Evolutionary conservation across 2,329 filamentous ascomycete genomes (phyloP).

Genomic region (Aspergillus sergii): DNA sequence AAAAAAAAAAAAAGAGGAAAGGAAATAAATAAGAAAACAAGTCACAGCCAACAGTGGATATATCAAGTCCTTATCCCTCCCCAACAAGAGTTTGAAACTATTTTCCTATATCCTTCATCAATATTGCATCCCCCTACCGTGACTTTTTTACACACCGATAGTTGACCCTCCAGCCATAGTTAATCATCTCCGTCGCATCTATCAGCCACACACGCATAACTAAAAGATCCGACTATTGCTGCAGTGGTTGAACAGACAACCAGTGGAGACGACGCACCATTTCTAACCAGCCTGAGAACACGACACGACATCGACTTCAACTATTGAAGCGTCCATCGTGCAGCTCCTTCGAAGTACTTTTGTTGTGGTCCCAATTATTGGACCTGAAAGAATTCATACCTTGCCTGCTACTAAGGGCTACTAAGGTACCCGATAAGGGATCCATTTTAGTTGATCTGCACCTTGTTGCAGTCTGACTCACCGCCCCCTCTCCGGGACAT

Average conservation of each 20-base stretch:
- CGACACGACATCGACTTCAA: neutral
- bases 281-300: neutral
- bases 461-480: conserved; percentile 22
- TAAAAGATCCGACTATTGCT: neutral
- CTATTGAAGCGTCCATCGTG: neutral
- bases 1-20: neutral
- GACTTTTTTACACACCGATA: conserved; percentile 8
- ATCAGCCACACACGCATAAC: neutral
- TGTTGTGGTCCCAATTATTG: neutral
- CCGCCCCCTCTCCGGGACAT: conserved; percentile 26
- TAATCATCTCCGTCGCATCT: conserved; percentile 1
- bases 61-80: conserved; percentile 21
- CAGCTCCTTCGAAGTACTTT: neutral
- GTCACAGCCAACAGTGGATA: conserved; percentile 22
- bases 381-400: neutral
- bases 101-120: neutral
- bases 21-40: neutral
- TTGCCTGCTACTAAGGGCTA: neutral
- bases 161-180: neutral
- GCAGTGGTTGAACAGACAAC: conserved; percentile 11
- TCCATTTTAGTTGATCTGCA: conserved; percentile 4
- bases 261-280: conserved; percentile 3
- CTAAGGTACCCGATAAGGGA: conserved; percentile 3
- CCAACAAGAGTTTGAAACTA: neutral
- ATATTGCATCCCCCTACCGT: neutral